Evolutionary conservation across 2,329 filamentous ascomycete species (phyloP).

Genomic region (Aspergillus calidoustus): DNA sequence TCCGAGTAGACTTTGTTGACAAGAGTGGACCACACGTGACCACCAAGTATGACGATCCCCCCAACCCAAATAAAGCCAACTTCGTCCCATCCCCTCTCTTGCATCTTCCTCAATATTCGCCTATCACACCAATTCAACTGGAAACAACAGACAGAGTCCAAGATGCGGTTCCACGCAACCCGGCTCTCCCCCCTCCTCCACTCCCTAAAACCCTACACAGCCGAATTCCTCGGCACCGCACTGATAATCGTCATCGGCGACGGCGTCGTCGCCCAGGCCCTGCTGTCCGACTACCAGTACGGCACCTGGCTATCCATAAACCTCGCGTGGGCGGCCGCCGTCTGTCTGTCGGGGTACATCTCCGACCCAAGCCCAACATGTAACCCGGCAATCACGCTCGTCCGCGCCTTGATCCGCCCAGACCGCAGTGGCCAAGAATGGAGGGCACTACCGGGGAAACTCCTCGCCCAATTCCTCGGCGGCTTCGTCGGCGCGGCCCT

Average conservation of each 20-base stretch:
- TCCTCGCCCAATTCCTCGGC: conserved; percentile 35
- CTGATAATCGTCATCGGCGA: conserved; percentile 39
- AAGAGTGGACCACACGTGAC: too few species aligned
- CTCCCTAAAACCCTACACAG: conserved; percentile 31
- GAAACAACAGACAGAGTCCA: neutral
- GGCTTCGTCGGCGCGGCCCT: conserved; percentile 37
- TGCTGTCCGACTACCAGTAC: conserved; percentile 38
- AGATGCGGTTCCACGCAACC: conserved; percentile 18
- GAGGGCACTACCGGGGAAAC: conserved; percentile 33
- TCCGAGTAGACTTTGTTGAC: too few species aligned
- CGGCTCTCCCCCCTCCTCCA: conserved; percentile 21
- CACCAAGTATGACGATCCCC: too few species aligned
- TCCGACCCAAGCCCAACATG: conserved; percentile 34
- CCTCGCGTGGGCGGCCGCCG: conserved; percentile 37
- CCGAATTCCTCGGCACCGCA: conserved; percentile 39
- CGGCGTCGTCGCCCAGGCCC: conserved; percentile 38
- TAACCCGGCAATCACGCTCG: conserved; percentile 33
- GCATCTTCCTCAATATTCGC: too few species aligned
- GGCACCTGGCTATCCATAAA: conserved; percentile 42
- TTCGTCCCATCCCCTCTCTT: too few species aligned
- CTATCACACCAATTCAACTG: neutral
- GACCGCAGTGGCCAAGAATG: conserved; percentile 27
- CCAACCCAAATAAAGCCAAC: too few species aligned
- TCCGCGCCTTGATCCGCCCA: conserved; percentile 35
- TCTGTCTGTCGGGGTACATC: conserved; percentile 34